phyloP scores from a whole-genome alignment of 805 yeast genomes.

The Saccharomycopsis synnaedendra region DNA sequence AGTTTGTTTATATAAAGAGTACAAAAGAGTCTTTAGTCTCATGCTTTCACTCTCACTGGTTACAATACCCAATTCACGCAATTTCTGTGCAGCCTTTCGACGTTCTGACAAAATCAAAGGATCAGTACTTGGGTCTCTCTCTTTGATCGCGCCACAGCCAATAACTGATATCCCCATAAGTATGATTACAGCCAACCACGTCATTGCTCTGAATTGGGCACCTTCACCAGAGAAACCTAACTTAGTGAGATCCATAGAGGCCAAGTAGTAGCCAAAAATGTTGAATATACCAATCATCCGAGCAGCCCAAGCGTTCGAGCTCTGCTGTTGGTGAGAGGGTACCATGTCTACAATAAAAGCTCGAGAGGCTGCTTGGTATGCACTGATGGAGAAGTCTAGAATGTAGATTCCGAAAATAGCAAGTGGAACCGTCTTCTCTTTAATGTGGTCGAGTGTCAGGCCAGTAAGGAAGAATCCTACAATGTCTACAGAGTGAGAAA shows the following conservation, averaged over 20 bases:
- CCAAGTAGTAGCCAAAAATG: constrained; percentile 43
- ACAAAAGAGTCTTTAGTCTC: constrained; percentile 14
- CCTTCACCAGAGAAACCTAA: constrained; percentile 17
- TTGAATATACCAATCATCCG: constrained; percentile 51
- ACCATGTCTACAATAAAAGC: constrained; percentile 54
- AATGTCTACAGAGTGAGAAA: constrained; percentile 36
- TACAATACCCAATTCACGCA: constrained; percentile 24
- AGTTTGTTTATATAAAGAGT: constrained; percentile 25
- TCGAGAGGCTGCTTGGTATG: constrained; percentile 48
- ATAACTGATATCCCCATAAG: constrained; percentile 30
- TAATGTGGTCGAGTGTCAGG: constrained; percentile 18
- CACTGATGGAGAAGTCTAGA: constrained; percentile 45
- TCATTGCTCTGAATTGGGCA: constrained; percentile 38
- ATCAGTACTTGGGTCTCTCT: constrained; percentile 37
- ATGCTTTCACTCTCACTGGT: constrained; percentile 19
- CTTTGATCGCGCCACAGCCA: constrained; percentile 32
- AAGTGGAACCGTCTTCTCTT: constrained; percentile 29
- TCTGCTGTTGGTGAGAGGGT: constrained; percentile 42
- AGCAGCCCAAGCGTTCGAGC: constrained; percentile 59
- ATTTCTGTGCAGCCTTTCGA: constrained; percentile 22
- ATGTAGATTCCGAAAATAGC: constrained; percentile 44
- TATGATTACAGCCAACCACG: constrained; percentile 30
- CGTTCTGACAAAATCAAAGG: constrained; percentile 28
- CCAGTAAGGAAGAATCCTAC: constrained; percentile 21
- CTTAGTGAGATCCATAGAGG: constrained; percentile 32